Conservation (phyloP, 129 eudicot species). For the Saussurea involucrata region DNA sequence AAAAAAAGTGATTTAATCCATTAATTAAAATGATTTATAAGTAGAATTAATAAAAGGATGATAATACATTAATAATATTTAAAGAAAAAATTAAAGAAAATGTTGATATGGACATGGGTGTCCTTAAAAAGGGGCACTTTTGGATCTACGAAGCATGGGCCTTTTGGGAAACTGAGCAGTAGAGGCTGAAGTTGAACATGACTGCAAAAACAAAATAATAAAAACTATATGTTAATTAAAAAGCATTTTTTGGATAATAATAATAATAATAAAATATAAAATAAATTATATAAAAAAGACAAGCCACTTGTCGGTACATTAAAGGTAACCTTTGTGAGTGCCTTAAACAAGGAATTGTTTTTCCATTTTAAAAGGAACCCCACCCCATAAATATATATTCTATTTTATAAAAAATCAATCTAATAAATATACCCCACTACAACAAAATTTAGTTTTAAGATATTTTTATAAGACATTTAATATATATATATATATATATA, state of each 20-base stretch:
- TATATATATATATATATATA: no score
- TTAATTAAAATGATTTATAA: background rate
- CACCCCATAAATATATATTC: background rate
- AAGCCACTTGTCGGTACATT: background rate
- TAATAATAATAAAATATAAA: background rate
- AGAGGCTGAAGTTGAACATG: conserved; percentile 13
- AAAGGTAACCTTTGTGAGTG: conserved; percentile 5
- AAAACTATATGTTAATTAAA: background rate
- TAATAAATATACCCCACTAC: background rate
- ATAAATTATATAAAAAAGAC: background rate
- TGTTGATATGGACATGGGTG: background rate
- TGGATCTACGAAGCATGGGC: conserved; percentile 25
- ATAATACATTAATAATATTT: background rate
- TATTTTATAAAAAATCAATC: background rate
- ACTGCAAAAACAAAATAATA: conserved; percentile 1
- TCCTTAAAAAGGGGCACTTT: conserved; percentile 22
- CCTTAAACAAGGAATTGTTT: background rate
- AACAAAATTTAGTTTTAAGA: background rate
- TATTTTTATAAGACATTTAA: background rate
- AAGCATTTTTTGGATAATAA: background rate
- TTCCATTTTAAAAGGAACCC: background rate
- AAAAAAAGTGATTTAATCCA: no score
- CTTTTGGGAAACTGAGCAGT: conserved; percentile 8
- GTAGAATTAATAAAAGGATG: background rate
- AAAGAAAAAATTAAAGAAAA: background rate